phyloP scores from a whole-genome alignment of 164 flowering plant genomes.

The Stephania yunnanensis region DNA sequence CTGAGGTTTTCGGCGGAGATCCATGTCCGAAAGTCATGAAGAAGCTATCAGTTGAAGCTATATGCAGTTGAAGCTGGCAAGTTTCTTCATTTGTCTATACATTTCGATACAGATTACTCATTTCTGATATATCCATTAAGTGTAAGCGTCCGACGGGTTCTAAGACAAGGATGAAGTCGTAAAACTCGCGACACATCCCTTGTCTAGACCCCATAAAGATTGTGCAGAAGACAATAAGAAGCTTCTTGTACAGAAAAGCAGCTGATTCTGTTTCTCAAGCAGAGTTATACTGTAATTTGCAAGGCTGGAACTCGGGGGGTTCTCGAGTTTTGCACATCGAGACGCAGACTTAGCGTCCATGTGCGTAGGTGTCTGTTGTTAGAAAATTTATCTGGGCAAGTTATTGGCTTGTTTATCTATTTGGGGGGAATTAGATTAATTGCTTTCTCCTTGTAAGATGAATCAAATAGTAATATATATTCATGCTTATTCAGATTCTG shows the following conservation, averaged over 20 bases:
- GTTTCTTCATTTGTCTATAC: constrained; percentile 12
- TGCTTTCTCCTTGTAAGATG: constrained; percentile 10
- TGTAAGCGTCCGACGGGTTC: constrained; percentile 3
- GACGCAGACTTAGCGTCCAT: constrained; percentile 17
- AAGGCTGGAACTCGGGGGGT: neutral
- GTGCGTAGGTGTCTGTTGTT: constrained; percentile 7
- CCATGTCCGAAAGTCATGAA: constrained; percentile 70
- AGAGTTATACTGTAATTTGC: neutral
- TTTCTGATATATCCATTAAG: neutral
- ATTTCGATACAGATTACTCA: constrained; percentile 1
- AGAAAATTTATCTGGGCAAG: constrained; percentile 5
- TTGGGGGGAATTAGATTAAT: constrained; percentile 9
- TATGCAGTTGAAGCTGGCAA: constrained; percentile 36
- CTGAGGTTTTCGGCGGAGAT: constrained; percentile 82
- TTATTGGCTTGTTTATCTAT: constrained; percentile 14
- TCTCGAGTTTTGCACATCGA: constrained; percentile 8
- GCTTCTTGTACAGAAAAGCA: constrained; percentile 15
- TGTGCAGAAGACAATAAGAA: constrained; percentile 7
- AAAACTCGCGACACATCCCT: constrained; percentile 19
- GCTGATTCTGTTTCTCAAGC: constrained; percentile 6
- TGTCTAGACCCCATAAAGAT: constrained; percentile 18
- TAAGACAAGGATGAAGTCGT: constrained; percentile 21
- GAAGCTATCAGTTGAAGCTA: constrained; percentile 62
- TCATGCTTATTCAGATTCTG: neutral
- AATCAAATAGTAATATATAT: constrained; percentile 2